A percentile compares a stretch with the other conserved stretches of the same genome.
Conservation (phyloP, 768 basidiomycete genomes). For the Rhodocollybia butyracea region DNA sequence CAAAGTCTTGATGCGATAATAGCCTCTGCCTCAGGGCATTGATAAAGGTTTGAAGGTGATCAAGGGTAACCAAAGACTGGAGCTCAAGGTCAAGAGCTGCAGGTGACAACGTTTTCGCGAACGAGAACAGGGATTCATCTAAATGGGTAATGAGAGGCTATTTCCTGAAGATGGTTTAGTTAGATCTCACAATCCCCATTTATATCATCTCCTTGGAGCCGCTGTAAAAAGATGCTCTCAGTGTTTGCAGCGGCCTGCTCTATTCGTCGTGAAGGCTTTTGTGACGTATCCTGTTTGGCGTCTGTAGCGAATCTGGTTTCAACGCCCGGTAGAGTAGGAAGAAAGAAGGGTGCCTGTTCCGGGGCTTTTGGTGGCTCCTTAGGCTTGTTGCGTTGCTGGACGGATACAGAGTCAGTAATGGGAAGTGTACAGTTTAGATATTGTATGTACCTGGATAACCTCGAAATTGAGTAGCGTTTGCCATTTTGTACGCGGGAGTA, state of each 20-base stretch:
- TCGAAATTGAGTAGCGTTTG: slow-evolving; percentile 96
- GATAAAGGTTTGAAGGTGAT: slow-evolving; percentile 66
- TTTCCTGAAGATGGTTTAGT: not conserved
- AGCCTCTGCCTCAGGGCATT: slow-evolving; percentile 71
- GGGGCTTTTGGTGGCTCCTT: slow-evolving; percentile 93
- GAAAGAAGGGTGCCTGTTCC: slow-evolving; percentile 95
- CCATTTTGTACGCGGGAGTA: slow-evolving; percentile 92
- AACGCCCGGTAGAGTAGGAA: slow-evolving; percentile 88
- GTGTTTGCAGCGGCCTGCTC: slow-evolving; percentile 47
- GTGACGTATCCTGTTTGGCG: slow-evolving; percentile 34
- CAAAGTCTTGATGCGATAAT: slow-evolving; percentile 83
- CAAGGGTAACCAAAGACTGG: slow-evolving; percentile 67
- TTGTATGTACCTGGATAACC: slow-evolving; percentile 69
- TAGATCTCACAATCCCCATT: slow-evolving; percentile 66
- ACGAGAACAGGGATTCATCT: slow-evolving; percentile 84
- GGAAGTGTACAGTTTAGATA: not conserved
- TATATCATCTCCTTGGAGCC: slow-evolving; percentile 50
- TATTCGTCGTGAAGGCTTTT: slow-evolving; percentile 48
- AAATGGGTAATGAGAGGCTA: slow-evolving; percentile 8
- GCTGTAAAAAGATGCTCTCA: slow-evolving; percentile 70
- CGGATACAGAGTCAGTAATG: not conserved
- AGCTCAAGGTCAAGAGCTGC: slow-evolving; percentile 91
- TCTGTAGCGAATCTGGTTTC: slow-evolving; percentile 75
- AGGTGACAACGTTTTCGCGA: slow-evolving; percentile 83
- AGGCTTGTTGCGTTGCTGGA: slow-evolving; percentile 91